Evolutionary conservation across 805 yeast genomes (phyloP).

Genomic region (Nadsonia fulvescens): DNA sequence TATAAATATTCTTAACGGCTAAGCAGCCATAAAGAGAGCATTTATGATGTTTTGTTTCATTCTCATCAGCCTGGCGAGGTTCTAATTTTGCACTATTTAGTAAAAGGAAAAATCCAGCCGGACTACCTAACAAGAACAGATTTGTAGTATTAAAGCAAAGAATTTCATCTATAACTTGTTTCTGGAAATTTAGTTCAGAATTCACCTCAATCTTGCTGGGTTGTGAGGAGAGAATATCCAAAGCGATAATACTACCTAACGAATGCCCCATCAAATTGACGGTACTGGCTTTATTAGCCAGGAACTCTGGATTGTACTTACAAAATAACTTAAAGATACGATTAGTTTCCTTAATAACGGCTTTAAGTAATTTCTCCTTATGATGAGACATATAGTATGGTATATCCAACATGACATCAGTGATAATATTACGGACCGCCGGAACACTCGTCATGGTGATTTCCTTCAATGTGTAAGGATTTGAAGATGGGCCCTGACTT

Average conservation of each 20-base stretch:
- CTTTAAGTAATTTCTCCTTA: conserved; percentile 40
- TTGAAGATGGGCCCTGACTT: not conserved
- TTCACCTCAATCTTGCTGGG: conserved; percentile 15
- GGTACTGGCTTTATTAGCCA: conserved; percentile 20
- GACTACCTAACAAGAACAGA: conserved; percentile 71
- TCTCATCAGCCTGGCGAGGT: conserved; percentile 13
- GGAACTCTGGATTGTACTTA: conserved; percentile 51
- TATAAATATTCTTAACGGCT: conserved; percentile 53
- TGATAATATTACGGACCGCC: conserved; percentile 57
- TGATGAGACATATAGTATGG: conserved; percentile 62
- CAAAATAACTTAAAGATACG: conserved; percentile 41
- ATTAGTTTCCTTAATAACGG: conserved; percentile 58
- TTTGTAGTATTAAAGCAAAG: conserved; percentile 58
- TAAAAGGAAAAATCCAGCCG: conserved; percentile 54
- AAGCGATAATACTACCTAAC: conserved; percentile 66
- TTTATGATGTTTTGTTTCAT: conserved; percentile 2
- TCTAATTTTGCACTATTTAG: conserved; percentile 14
- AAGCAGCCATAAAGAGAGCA: conserved; percentile 32
- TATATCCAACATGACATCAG: conserved; percentile 75
- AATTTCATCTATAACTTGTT: conserved; percentile 14
- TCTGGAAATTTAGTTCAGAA: conserved; percentile 3
- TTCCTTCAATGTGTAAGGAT: conserved; percentile 41
- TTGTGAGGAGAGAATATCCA: conserved; percentile 43
- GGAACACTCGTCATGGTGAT: conserved; percentile 64
- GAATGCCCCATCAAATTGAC: conserved; percentile 87